A percentile compares a stretch with the other conserved stretches of the same genome.
These are phyloP conservation scores for Breviolum minutum DNA, from an alignment of 73 alveolate species.

Conservation along the genomic window DNA sequence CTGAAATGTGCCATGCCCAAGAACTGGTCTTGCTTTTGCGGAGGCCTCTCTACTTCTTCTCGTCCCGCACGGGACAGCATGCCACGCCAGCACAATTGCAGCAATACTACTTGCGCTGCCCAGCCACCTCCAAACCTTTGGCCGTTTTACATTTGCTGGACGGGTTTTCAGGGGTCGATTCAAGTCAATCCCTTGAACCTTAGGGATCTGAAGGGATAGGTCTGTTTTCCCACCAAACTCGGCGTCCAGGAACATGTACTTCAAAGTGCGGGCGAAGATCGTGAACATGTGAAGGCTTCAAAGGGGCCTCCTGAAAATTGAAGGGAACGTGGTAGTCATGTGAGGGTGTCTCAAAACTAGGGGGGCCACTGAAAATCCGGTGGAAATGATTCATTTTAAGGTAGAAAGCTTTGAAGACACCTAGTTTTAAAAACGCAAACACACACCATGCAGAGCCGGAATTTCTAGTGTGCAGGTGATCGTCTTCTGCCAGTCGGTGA, in stretches of 20 bases:
- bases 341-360: background rate
- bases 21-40: too few relatives aligned
- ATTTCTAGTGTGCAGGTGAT: slow-evolving; percentile 31
- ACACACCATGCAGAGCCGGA: background rate
- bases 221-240: background rate
- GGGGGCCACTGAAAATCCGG: too few relatives aligned
- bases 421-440: background rate
- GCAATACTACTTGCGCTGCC: slow-evolving; percentile 79
- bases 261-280: slow-evolving; percentile 18
- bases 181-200: background rate
- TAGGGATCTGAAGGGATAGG: background rate
- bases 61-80: slow-evolving; percentile 84
- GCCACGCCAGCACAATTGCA: slow-evolving; percentile 79
- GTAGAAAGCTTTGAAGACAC: too few relatives aligned
- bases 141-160: slow-evolving; percentile 26
- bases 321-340: background rate
- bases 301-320: background rate
- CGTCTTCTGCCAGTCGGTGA: slow-evolving; percentile 90
- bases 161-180: background rate
- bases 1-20: too few relatives aligned
- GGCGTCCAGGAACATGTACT: slow-evolving; percentile 1
- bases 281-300: slow-evolving; percentile 25
- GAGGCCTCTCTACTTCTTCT: slow-evolving; percentile 84
- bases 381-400: too few relatives aligned
- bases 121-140: slow-evolving; percentile 60